Percentiles rank a stretch among this genome's conserved stretches.
phyloP scores from a whole-genome alignment of 2,329 filamentous ascomycete genomes.

The Chaetomium globosum region DNA sequence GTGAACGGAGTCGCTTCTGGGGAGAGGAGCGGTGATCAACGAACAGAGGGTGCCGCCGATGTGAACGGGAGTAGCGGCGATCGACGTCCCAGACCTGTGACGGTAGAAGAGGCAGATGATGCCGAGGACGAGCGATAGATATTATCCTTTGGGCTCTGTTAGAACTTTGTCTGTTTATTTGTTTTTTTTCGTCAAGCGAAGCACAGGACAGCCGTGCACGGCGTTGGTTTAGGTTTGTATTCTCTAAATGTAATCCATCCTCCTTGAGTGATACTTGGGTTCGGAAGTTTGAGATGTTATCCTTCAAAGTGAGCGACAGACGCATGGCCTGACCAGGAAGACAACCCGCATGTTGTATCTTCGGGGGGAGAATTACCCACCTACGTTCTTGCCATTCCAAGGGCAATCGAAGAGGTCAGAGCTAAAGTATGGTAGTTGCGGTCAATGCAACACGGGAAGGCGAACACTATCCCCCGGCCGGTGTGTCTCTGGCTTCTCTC shows the following conservation, averaged over 20 bases:
- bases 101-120: conserved; percentile 52
- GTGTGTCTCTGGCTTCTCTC: background rate
- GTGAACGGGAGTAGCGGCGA: conserved; percentile 34
- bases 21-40: conserved; percentile 18
- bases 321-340: background rate
- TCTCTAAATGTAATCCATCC: background rate
- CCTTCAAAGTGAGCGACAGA: background rate
- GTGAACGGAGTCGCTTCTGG: conserved; percentile 18
- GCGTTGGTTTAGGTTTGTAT: conserved; percentile 9
- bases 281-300: background rate
- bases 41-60: conserved; percentile 32
- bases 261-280: background rate
- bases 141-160: background rate
- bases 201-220: background rate
- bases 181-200: background rate
- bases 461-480: background rate
- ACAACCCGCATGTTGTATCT: background rate
- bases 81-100: conserved; percentile 47
- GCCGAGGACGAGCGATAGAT: conserved; percentile 34
- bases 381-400: conserved; percentile 5
- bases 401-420: background rate
- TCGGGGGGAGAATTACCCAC: background rate
- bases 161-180: background rate
- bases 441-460: background rate
- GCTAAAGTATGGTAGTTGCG: background rate